Conservation (phyloP, 495 filamentous ascomycete species). For the Lophiotrema nucula region DNA sequence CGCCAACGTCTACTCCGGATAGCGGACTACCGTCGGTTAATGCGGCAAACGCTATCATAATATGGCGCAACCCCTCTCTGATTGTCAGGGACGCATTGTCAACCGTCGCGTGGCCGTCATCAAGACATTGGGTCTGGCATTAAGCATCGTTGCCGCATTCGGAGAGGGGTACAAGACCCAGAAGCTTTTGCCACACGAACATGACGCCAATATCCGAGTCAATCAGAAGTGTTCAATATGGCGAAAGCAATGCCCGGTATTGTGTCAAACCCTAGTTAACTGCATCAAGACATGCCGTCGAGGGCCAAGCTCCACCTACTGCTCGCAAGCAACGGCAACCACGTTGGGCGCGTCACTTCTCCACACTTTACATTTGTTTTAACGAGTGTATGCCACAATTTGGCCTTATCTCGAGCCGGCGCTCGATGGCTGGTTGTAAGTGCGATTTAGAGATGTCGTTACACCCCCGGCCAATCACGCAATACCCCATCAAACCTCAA, state of each 20-base stretch:
- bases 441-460: conserved; percentile 8
- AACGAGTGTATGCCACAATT: no score
- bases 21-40: conserved; percentile 4
- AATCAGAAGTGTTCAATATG: conserved; percentile 6
- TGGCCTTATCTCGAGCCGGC: conserved; percentile 8
- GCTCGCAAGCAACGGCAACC: no score
- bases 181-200: not conserved
- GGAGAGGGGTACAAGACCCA: no score
- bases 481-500: conserved; percentile 9
- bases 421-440: not conserved
- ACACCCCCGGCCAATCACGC: conserved; percentile 33
- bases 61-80: conserved; percentile 13
- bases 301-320: no score
- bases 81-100: not conserved
- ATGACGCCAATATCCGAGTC: not conserved
- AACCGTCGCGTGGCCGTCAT: not conserved
- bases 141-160: not conserved
- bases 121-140: not conserved
- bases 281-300: no score
- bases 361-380: no score
- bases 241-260: conserved; percentile 19
- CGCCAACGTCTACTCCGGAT: not conserved
- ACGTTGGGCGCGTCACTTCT: no score
- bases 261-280: no score
- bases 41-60: conserved; percentile 7